Base-by-base conservation (phyloP, 805 yeast species). In the Lachancea sp. region DNA sequence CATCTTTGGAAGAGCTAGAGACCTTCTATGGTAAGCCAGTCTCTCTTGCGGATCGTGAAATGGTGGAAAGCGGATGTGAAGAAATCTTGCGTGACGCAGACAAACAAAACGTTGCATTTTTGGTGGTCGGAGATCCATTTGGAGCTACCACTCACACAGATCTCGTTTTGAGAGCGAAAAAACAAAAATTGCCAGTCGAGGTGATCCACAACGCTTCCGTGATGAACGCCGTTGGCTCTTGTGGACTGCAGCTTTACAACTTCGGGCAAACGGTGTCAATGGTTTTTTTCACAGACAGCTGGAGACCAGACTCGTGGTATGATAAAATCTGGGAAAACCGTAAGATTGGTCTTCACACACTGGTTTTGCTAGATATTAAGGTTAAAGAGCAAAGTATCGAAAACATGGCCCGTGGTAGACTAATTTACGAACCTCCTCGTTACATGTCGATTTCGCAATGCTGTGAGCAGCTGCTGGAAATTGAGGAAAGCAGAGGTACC, bases 131-230 rank as follows among this genome's bases (percentile, higher is more conserved):
- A 30, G 99, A 91, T 64, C 95, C 91, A 29, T 91, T 88, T 60
- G 99, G 99, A 29, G 99, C 99, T 27, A 91, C 99, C 3, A 91
- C 99, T 0, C 99, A 91, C 68, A 88, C 97, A 0, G 99, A 93
- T 68, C 73, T 91, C 51, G 87, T 90, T 35, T 76, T 91, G 49
- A 74, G 99, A 59, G 98, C 99, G 36, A 78, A 95, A 55, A 96
- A 85, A 65, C 72, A 81, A 49, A 79, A 79, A 2, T 87, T 93
- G 59, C 70, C 75, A 41, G 86, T 85, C 36, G 95, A 86, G 60
- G 76, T 85, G 33, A 79, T 91, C 49, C 99, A 91, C 69, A 91
- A 91, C 65, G 99, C 99, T 1, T 85, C 96, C 15, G 93, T 91
- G 11, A 89, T 93, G 96, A 91, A 91, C 62, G 99, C 98, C 0